Evolutionary conservation across 345 rosid genomes (phyloP).

Genomic region (Gossypium mustelinum): DNA sequence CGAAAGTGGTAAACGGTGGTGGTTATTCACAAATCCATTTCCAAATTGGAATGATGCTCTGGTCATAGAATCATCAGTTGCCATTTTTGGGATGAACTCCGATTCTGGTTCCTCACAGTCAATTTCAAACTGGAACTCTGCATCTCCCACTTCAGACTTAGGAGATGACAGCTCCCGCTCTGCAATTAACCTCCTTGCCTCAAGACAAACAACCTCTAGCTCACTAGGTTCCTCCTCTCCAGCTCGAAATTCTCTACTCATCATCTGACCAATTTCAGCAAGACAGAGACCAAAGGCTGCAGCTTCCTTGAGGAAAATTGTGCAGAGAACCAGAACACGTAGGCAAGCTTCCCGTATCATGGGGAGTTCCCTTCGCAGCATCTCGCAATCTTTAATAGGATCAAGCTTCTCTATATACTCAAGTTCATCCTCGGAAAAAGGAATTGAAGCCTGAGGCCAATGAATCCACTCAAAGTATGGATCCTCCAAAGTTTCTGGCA

Average conservation of each 20-base stretch:
- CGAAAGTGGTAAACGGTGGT: slow-evolving; percentile 45
- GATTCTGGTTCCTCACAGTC: slow-evolving; percentile 62
- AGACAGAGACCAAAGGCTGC: slow-evolving; percentile 78
- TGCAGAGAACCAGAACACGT: slow-evolving; percentile 70
- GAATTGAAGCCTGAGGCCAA: slow-evolving; percentile 99
- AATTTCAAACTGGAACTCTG: slow-evolving; percentile 68
- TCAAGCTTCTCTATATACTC: slow-evolving; percentile 67
- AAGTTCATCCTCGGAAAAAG: slow-evolving; percentile 96
- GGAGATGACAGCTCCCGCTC: slow-evolving; percentile 62
- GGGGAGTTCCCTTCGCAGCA: slow-evolving; percentile 78
- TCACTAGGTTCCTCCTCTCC: slow-evolving; percentile 98
- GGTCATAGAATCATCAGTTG: slow-evolving; percentile 39
- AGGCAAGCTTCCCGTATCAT: slow-evolving; percentile 95
- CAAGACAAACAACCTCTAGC: slow-evolving; percentile 82
- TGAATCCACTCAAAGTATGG: slow-evolving; percentile 99
- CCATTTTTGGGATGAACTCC: slow-evolving; percentile 39
- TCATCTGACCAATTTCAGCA: slow-evolving; percentile 99
- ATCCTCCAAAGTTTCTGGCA: slow-evolving; percentile 94
- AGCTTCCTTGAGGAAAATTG: slow-evolving; percentile 86
- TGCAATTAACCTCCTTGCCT: slow-evolving; percentile 67
- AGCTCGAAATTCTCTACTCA: slow-evolving; percentile 85
- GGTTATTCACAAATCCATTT: slow-evolving; percentile 38
- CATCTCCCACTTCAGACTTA: slow-evolving; percentile 51
- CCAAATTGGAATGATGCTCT: slow-evolving; percentile 44
- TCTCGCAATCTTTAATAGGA: slow-evolving; percentile 61